Conservation (phyloP, 495 filamentous ascomycete species). For the Rostrohypoxylon terebratum region DNA sequence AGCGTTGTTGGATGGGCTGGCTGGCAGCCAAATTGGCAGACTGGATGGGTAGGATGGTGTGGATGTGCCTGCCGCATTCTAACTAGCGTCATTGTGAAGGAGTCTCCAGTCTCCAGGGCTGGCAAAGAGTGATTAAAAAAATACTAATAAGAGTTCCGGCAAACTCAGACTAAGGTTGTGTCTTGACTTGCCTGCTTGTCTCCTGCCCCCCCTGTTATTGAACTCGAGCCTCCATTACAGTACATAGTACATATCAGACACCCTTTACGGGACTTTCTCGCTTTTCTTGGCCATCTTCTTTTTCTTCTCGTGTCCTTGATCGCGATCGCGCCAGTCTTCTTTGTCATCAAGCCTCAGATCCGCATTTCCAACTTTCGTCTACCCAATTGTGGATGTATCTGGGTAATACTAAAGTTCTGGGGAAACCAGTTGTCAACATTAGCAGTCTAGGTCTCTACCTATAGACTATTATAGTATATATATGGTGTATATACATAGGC, state of each 20-base stretch:
- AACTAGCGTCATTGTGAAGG: slow-evolving; percentile 30
- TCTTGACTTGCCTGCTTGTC: slow-evolving; percentile 21
- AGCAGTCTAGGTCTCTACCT: not conserved
- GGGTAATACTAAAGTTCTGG: slow-evolving; percentile 1
- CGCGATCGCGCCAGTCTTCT: slow-evolving; percentile 30
- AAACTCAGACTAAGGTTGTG: slow-evolving; percentile 16
- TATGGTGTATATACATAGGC: not conserved
- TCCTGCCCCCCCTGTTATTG: slow-evolving; percentile 19
- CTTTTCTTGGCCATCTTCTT: slow-evolving; percentile 24
- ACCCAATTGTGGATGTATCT: not conserved
- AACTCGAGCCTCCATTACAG: slow-evolving; percentile 37
- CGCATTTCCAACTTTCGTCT: slow-evolving; percentile 10
- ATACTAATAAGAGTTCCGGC: not conserved
- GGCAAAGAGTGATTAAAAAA: not conserved
- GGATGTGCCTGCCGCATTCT: slow-evolving; percentile 43
- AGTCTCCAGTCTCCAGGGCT: not conserved
- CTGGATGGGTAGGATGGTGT: slow-evolving; percentile 40
- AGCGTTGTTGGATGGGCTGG: slow-evolving; percentile 25
- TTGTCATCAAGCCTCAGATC: slow-evolving; percentile 30
- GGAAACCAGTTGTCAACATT: slow-evolving; percentile 14
- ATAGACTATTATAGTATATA: too few species aligned
- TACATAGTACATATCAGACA: slow-evolving; percentile 9
- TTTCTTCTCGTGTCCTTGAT: slow-evolving; percentile 18
- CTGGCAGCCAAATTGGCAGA: too few species aligned
- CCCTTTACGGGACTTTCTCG: slow-evolving; percentile 5